Evolutionary conservation across 2,329 filamentous ascomycete species (phyloP).

Genomic region (Herpomyces periplanetae): DNA sequence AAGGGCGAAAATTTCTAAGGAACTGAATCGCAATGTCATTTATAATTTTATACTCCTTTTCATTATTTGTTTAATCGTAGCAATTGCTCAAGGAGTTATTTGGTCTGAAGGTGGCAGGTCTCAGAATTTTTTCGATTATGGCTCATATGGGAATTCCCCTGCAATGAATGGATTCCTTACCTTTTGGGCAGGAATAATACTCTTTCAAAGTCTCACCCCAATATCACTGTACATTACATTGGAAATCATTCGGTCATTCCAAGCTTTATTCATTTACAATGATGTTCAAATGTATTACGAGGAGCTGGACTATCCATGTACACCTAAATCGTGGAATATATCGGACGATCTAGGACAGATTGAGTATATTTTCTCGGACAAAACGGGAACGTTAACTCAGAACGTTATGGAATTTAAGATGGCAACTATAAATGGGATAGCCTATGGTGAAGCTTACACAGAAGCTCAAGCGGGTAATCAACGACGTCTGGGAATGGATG

Average conservation of each 20-base stretch:
- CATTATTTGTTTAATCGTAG: constrained; percentile 51
- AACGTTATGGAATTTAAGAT: constrained; percentile 99
- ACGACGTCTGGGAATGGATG: constrained; percentile 49
- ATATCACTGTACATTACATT: constrained; percentile 92
- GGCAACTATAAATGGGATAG: constrained; percentile 69
- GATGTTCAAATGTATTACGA: constrained; percentile 94
- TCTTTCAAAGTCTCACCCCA: constrained; percentile 94
- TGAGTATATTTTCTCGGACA: constrained; percentile 93
- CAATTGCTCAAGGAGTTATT: constrained; percentile 40
- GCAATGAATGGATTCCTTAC: constrained; percentile 64
- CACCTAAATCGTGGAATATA: constrained; percentile 95
- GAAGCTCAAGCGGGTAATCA: constrained; percentile 91
- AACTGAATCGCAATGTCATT: constrained; percentile 85
- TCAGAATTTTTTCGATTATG: constrained; percentile 42
- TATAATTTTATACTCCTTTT: constrained; percentile 81
- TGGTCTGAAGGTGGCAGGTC: constrained; percentile 41
- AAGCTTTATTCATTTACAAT: constrained; percentile 90
- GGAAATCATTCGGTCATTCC: constrained; percentile 66
- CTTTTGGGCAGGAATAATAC: constrained; percentile 71
- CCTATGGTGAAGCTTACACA: constrained; percentile 88
- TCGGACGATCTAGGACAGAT: constrained; percentile 92
- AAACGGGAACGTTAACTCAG: constrained; percentile 57
- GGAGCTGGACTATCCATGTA: constrained; percentile 61
- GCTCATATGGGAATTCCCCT: constrained; percentile 32
- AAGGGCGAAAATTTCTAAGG: constrained; percentile 52